Percentiles rank a stretch among this genome's conserved stretches.
phyloP scores from a whole-genome alignment of 179 eudicot species.

The Carnegiea gigantea region DNA sequence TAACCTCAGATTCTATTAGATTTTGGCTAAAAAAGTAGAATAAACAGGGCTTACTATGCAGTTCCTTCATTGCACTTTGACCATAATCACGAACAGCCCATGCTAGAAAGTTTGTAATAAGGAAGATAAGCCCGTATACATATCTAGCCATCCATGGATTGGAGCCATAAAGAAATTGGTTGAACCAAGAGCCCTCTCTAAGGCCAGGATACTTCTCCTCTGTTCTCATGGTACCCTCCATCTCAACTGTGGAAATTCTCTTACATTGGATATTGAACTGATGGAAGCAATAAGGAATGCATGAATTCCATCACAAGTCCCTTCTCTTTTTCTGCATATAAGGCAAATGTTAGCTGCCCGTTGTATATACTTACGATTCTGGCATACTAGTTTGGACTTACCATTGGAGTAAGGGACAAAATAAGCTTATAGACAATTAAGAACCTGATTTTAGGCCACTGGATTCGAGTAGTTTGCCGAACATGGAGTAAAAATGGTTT shows the following conservation, averaged over 20 bases:
- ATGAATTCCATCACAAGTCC: slow-evolving; percentile 22
- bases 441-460: slow-evolving; percentile 5
- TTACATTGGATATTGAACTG: slow-evolving; percentile 18
- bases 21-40: background rate
- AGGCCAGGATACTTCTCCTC: slow-evolving; percentile 53
- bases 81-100: slow-evolving; percentile 92
- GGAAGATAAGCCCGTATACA: slow-evolving; percentile 71
- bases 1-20: background rate
- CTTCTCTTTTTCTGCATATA: slow-evolving; percentile 31
- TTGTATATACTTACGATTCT: background rate
- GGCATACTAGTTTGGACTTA: background rate
- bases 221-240: slow-evolving; percentile 30
- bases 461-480: background rate
- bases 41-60: slow-evolving; percentile 49
- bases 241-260: slow-evolving; percentile 10
- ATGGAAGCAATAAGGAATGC: background rate
- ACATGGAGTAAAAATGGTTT: background rate
- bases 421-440: background rate
- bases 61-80: slow-evolving; percentile 40
- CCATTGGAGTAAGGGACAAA: background rate
- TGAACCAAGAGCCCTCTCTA: slow-evolving; percentile 59
- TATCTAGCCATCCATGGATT: slow-evolving; percentile 97
- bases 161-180: slow-evolving; percentile 63
- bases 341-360: background rate
- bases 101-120: slow-evolving; percentile 69